Evolutionary conservation across 352 stramenopile genomes (phyloP).

Genomic region (Aphanomyces euteiches): DNA sequence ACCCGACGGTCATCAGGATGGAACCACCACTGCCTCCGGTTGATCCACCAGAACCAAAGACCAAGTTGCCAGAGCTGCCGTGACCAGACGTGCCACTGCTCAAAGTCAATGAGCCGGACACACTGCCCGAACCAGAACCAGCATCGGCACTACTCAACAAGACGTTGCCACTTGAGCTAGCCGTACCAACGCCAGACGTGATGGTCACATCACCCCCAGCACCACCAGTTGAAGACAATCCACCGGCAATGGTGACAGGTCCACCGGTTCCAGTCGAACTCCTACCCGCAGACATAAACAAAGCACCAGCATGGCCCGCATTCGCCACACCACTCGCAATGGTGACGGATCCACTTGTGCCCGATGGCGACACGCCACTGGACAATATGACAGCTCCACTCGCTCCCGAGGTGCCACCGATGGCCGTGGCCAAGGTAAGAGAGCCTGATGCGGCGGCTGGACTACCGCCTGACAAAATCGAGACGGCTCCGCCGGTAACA

Average conservation of each 20-base stretch:
- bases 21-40: slow-evolving; percentile 32
- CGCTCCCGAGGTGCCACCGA: no score
- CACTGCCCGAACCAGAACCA: slow-evolving; percentile 26
- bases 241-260: slow-evolving; percentile 34
- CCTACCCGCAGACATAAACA: no score
- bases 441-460: no score
- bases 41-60: slow-evolving; percentile 29
- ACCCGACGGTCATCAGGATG: slow-evolving; percentile 32
- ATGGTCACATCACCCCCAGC: slow-evolving; percentile 38
- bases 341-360: no score
- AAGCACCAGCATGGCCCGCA: no score
- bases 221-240: slow-evolving; percentile 20
- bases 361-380: no score
- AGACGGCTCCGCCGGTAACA: no score
- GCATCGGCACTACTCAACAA: slow-evolving; percentile 33
- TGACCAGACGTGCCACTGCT: neutral
- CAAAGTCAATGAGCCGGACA: neutral
- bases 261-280: no score
- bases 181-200: slow-evolving; percentile 33
- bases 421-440: no score
- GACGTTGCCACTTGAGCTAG: slow-evolving; percentile 34
- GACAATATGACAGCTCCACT: no score
- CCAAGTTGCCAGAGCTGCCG: slow-evolving; percentile 36
- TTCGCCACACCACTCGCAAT: no score
- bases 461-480: no score